These are phyloP conservation scores for Acanthamoeba polyphaga DNA, from an alignment of 208 protist species.

Conservation along the genomic window DNA sequence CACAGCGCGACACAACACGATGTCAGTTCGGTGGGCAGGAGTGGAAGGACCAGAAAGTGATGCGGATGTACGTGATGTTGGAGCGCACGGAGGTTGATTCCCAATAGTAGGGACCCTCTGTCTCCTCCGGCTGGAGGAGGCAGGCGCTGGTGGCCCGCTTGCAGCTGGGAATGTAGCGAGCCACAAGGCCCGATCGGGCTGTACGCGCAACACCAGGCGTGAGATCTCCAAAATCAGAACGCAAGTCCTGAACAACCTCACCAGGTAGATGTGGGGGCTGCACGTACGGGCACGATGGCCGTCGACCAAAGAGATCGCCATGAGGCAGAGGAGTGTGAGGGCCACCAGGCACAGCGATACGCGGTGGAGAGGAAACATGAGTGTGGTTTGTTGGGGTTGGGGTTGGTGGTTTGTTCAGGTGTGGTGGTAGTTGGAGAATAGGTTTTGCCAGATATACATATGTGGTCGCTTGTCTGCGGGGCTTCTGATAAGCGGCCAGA, in stretches of 20 bases:
- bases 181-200: background rate
- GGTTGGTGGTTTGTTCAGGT: too few species aligned
- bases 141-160: conserved; percentile 1
- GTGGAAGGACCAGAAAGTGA: background rate
- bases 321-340: background rate
- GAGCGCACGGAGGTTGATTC: background rate
- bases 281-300: background rate
- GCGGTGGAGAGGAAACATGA: background rate
- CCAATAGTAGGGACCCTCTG: conserved; percentile 8
- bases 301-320: background rate
- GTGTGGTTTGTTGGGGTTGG: too few species aligned
- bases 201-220: background rate
- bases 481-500: too few species aligned
- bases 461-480: too few species aligned
- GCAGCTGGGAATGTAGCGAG: background rate
- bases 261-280: background rate
- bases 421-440: too few species aligned
- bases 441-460: too few species aligned
- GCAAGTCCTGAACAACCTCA: background rate
- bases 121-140: conserved; percentile 16
- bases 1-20: background rate
- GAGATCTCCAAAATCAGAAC: background rate
- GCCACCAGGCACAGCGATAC: background rate
- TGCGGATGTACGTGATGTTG: conserved; percentile 1
- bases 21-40: background rate